phyloP scores from a whole-genome alignment of 2,329 filamentous ascomycete species.

The Ascosphaera pollenicola region DNA sequence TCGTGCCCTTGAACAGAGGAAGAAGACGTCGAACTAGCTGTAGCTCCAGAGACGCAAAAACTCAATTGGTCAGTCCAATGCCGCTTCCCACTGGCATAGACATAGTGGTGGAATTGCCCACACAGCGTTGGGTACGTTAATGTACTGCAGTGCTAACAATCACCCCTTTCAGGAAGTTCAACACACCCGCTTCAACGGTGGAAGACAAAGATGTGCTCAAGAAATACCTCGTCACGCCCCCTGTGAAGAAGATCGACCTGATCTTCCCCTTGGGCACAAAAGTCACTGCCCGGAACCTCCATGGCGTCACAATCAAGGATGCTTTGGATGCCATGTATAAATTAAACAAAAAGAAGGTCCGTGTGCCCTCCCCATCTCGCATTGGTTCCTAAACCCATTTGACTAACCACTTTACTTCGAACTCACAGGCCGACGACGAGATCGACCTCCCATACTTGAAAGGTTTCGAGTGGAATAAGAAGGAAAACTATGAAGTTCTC shows the following conservation, averaged over 20 bases:
- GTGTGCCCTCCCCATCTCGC: conserved; percentile 8
- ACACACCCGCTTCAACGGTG: conserved; percentile 54
- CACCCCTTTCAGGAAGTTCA: conserved; percentile 59
- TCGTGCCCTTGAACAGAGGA: conserved; percentile 34
- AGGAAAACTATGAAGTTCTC: conserved; percentile 73
- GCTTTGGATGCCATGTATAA: conserved; percentile 90
- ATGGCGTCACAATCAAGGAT: conserved; percentile 94
- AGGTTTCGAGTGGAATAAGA: conserved; percentile 91
- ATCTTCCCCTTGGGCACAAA: conserved; percentile 75
- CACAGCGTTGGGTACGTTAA: too few species aligned
- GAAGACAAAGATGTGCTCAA: conserved; percentile 74
- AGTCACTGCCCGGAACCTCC: conserved; percentile 73
- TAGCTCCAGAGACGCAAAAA: conserved; percentile 65
- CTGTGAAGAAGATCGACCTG: conserved; percentile 84
- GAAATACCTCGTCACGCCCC: conserved; percentile 55
- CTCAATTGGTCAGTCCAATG: conserved; percentile 60
- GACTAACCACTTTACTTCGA: background rate
- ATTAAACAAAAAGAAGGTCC: conserved; percentile 86
- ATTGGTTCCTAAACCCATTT: background rate
- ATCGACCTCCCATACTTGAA: conserved; percentile 68
- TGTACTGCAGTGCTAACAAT: background rate
- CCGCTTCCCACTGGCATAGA: too few species aligned
- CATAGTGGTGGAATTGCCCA: background rate
- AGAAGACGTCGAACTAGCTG: conserved; percentile 46
- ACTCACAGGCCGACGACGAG: conserved; percentile 62